Evolutionary conservation across 441 rosid genomes (phyloP).

Genomic region (Metrosideros polymorpha): DNA sequence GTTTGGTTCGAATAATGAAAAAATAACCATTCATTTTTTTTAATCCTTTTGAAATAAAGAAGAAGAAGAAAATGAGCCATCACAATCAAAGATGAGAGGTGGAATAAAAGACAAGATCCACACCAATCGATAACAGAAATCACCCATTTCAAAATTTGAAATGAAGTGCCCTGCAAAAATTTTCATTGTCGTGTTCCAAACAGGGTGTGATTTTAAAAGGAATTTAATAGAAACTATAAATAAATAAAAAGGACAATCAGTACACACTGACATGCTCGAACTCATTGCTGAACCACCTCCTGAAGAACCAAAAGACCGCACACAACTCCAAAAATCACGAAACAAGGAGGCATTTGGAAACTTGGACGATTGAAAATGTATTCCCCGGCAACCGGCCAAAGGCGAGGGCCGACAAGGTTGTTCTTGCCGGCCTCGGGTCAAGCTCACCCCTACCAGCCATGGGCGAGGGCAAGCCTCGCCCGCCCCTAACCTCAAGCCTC

Average conservation of each 20-base stretch:
- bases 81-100: not conserved
- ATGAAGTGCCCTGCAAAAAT: not conserved
- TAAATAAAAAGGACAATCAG: not conserved
- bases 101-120: constrained; percentile 14
- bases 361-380: not conserved
- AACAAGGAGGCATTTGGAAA: not conserved
- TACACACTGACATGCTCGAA: not conserved
- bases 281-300: too few species aligned
- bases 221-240: not conserved
- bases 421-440: too few species aligned
- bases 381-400: too few species aligned
- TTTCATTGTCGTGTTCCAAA: not conserved
- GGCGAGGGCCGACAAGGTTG: too few species aligned
- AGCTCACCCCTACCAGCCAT: too few species aligned
- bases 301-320: too few species aligned
- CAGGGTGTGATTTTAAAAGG: not conserved
- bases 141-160: constrained; percentile 9
- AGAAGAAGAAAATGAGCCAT: constrained; percentile 6
- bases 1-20: too few species aligned
- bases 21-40: too few species aligned
- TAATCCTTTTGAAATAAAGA: too few species aligned
- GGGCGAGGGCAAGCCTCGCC: too few species aligned
- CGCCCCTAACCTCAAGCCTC: too few species aligned
- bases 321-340: not conserved
- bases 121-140: constrained; percentile 1